phyloP scores from a whole-genome alignment of 148 eudicot genomes.

The Arbutus unedo region DNA sequence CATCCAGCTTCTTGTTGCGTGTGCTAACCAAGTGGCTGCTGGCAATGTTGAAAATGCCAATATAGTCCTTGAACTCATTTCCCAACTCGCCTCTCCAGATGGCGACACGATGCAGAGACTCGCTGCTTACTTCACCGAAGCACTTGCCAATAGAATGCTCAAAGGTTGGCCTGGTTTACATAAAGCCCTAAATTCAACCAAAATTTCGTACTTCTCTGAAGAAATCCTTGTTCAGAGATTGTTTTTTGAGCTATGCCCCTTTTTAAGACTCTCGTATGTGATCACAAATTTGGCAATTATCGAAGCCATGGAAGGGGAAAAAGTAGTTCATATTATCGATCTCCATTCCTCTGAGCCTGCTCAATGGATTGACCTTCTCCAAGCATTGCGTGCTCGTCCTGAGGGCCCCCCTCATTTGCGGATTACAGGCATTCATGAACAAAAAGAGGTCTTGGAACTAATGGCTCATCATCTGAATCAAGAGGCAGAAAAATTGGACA shows the following conservation, averaged over 20 bases:
- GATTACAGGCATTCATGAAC: slow-evolving; percentile 64
- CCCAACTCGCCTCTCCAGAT: slow-evolving; percentile 54
- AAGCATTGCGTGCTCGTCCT: slow-evolving; percentile 41
- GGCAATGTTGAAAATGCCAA: slow-evolving; percentile 54
- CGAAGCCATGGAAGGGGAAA: slow-evolving; percentile 76
- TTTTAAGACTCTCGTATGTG: slow-evolving; percentile 51
- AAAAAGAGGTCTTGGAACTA: slow-evolving; percentile 59
- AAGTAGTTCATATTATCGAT: slow-evolving; percentile 71
- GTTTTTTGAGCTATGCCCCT: slow-evolving; percentile 64
- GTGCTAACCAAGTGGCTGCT: slow-evolving; percentile 59
- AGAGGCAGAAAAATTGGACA: slow-evolving; percentile 72
- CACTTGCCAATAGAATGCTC: slow-evolving; percentile 65
- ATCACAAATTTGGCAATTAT: slow-evolving; percentile 67
- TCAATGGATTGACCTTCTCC: slow-evolving; percentile 68
- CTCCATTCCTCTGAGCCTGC: slow-evolving; percentile 63
- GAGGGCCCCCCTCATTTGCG: slow-evolving; percentile 75
- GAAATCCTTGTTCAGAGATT: slow-evolving; percentile 42
- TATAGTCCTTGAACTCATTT: slow-evolving; percentile 47
- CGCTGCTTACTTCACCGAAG: slow-evolving; percentile 68
- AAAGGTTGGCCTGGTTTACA: slow-evolving; percentile 59
- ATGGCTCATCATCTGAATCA: slow-evolving; percentile 51
- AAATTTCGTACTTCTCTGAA: slow-evolving; percentile 35
- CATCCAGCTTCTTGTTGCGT: slow-evolving; percentile 53
- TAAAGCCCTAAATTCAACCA: slow-evolving; percentile 64
- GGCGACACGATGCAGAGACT: slow-evolving; percentile 83